A percentile compares a stretch with the other conserved stretches of the same genome.
phyloP scores from a whole-genome alignment of 129 eudicot species.

The Heracleum sosnowskyi region DNA sequence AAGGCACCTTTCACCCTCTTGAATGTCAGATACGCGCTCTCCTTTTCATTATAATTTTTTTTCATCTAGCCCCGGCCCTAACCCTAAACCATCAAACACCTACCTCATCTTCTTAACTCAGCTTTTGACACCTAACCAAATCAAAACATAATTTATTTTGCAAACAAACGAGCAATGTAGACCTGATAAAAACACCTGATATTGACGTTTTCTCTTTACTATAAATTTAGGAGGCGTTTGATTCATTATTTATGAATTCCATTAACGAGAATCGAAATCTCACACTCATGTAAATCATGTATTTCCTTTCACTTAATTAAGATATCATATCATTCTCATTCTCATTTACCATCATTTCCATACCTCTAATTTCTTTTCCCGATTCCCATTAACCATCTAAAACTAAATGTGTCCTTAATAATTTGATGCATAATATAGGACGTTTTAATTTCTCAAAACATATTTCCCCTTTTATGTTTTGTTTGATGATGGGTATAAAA shows the following conservation, averaged over 20 bases:
- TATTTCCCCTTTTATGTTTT: neutral
- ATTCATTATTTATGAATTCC: too few relatives aligned
- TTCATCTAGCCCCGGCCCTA: neutral
- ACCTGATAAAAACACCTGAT: neutral
- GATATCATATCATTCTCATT: too few relatives aligned
- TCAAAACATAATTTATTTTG: neutral
- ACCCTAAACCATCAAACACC: conserved; percentile 4
- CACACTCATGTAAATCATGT: too few relatives aligned
- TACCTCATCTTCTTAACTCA: neutral
- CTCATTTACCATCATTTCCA: too few relatives aligned
- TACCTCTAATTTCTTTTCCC: too few relatives aligned
- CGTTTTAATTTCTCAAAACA: neutral
- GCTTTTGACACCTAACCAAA: neutral
- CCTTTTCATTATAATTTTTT: neutral
- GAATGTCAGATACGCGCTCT: neutral
- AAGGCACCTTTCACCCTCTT: conserved; percentile 6
- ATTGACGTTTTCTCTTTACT: neutral
- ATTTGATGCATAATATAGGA: too few relatives aligned
- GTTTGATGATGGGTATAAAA: neutral
- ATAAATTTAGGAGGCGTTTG: too few relatives aligned
- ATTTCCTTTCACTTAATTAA: too few relatives aligned
- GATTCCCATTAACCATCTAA: too few relatives aligned
- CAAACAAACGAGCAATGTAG: neutral
- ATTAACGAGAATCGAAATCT: too few relatives aligned
- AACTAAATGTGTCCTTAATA: too few relatives aligned